phyloP scores from a whole-genome alignment of 345 rosid genomes.

The Durio zibethinus region DNA sequence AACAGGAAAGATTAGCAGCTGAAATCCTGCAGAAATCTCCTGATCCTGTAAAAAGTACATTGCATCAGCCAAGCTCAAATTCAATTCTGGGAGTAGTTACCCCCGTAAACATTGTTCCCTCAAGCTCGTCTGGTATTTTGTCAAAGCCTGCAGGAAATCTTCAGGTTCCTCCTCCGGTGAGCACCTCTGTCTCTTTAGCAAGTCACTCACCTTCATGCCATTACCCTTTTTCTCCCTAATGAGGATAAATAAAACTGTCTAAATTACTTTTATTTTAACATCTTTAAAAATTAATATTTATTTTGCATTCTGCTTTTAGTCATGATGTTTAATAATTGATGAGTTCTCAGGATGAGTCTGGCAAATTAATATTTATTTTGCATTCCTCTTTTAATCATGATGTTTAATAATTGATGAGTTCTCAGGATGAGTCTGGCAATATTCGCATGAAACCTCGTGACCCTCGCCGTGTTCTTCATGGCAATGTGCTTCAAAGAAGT shows the following conservation, averaged over 20 bases:
- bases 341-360: conserved; percentile 55
- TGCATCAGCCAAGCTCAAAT: conserved; percentile 41
- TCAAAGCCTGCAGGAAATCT: conserved; percentile 43
- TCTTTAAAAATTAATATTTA: neutral
- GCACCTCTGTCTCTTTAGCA: conserved; percentile 25
- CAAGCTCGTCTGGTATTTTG: conserved; percentile 37
- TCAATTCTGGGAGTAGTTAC: conserved; percentile 39
- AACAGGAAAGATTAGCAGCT: conserved; percentile 50
- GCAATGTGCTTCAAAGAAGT: conserved; percentile 48
- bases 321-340: conserved; percentile 1
- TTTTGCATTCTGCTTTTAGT: too few relatives aligned
- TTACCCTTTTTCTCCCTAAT: neutral
- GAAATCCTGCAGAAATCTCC: conserved; percentile 40
- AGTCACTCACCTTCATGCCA: neutral
- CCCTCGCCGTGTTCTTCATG: conserved; percentile 88
- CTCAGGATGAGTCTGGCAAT: conserved; percentile 67
- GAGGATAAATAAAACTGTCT: neutral
- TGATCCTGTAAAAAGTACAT: conserved; percentile 36
- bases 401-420: conserved; percentile 5
- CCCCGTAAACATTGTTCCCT: conserved; percentile 26
- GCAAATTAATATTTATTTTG: too few relatives aligned
- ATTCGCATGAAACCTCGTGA: conserved; percentile 97
- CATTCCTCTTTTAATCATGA: too few relatives aligned
- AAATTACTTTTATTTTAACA: neutral
- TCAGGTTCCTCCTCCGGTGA: conserved; percentile 54